Evolutionary conservation across 106 monocot genomes (phyloP), one percentile per base, ranked within the genome.

Genomic region (Posidonia australis): DNA sequence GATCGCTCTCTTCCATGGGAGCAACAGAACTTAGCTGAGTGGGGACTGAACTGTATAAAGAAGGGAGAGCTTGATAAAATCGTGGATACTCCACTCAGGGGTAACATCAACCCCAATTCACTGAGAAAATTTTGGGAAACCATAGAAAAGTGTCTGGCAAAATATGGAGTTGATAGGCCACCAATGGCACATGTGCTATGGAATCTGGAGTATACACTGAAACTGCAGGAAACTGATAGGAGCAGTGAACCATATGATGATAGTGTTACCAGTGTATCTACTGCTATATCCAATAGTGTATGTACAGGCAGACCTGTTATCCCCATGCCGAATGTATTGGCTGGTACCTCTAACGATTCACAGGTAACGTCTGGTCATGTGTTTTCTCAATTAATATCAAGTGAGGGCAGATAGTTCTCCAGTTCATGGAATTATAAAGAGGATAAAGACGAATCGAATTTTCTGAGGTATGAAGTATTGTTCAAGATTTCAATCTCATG

Each of bases 1-100:
- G 67, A 60, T 53, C 9, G 5, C 12, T 61, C 62, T 0, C 62
- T 75, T 42, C 28, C 75, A 0, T 66, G 60, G 53, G 77, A 77
- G 71, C 32, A 72, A 60, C 51, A 71, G 61, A 77, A 77, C 65
- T 44, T 77, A 28, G 77, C 72, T 5, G 71, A 77, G 45, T 77
- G 77, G 77, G 77, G 52, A 18, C 58, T 60, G 66, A 26, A 54
- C 25, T 54, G 66, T 49, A 64, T 49, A 18, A 60, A 54, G 44
- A 62, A 67, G 31, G 77, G 77, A 19, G 27, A 26, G 0, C 56
- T 77, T 9, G 65, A 45, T 53, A 18, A 16, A 29, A 62, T 77
- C 32, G 45, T 77, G 14, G 77, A 77, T 54, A 60, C 65, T 1
- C 1, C 6, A 5, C 1, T 77, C 12, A 57, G 17, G 19, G 77